These are phyloP conservation scores for Rutidosis leptorrhynchoides DNA, from an alignment of 129 eudicot species.

Conservation along the genomic window DNA sequence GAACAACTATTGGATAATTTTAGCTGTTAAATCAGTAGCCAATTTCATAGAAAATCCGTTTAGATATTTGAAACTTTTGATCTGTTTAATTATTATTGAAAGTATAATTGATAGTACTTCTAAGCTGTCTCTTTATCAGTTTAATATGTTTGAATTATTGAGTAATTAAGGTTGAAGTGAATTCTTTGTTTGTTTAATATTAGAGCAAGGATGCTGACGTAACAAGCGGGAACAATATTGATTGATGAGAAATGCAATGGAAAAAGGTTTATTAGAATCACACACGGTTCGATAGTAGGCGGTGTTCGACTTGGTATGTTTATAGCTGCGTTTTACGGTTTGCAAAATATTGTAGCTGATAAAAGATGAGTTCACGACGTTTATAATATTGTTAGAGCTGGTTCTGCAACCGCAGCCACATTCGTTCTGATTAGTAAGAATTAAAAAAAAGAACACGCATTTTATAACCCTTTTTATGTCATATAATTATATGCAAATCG, in stretches of 20 bases:
- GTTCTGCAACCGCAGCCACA: slow-evolving; percentile 92
- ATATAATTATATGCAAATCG: no score
- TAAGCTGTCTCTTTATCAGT: slow-evolving; percentile 2
- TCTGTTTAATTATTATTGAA: no score
- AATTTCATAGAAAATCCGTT: background rate
- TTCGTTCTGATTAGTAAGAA: slow-evolving; percentile 86
- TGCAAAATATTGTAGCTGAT: slow-evolving; percentile 83
- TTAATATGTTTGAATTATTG: background rate
- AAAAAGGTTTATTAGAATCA: slow-evolving; percentile 76
- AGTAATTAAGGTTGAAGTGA: background rate
- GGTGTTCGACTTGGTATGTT: slow-evolving; percentile 97
- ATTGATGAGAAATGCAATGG: slow-evolving; percentile 99
- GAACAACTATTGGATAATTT: no score
- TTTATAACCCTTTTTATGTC: background rate
- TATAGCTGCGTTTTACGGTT: slow-evolving; percentile 80
- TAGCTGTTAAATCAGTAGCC: background rate
- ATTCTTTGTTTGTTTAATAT: background rate
- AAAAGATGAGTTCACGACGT: slow-evolving; percentile 93
- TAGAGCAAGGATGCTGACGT: slow-evolving; percentile 99
- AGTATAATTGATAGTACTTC: no score
- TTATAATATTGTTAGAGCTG: slow-evolving; percentile 86
- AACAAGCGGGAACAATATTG: slow-evolving; percentile 98
- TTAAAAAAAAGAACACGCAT: background rate
- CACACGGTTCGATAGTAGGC: slow-evolving; percentile 93
- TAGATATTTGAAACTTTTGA: background rate